Conservation (phyloP, 2,329 filamentous ascomycete species). For the Penicillium oxalicum region DNA sequence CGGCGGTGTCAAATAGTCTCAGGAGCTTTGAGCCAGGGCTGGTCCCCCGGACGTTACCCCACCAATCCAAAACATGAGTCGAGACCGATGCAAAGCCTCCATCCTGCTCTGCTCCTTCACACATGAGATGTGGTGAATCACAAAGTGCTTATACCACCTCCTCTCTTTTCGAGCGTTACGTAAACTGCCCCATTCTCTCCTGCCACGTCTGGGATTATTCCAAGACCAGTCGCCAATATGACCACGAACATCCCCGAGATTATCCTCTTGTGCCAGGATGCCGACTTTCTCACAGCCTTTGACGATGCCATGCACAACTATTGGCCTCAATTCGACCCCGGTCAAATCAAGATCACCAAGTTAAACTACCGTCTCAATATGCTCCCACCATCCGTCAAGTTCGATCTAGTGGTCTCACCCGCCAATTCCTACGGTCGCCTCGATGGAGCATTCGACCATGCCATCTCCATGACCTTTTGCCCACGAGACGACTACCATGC, state of each 20-base stretch:
- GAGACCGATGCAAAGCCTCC: no score
- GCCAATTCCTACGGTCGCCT: slow-evolving; percentile 52
- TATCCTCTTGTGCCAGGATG: slow-evolving; percentile 41
- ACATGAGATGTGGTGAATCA: no score
- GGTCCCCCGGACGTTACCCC: no score
- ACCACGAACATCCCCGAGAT: slow-evolving; percentile 35
- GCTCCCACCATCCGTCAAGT: slow-evolving; percentile 33
- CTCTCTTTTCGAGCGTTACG: no score
- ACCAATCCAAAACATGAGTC: no score
- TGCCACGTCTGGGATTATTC: no score
- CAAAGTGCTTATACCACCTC: no score
- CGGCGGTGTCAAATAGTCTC: no score
- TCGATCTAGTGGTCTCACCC: slow-evolving; percentile 49
- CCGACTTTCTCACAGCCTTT: slow-evolving; percentile 38
- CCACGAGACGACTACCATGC: slow-evolving; percentile 40
- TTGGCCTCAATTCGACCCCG: slow-evolving; percentile 27
- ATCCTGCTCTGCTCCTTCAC: no score
- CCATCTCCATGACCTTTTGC: slow-evolving; percentile 47
- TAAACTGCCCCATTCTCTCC: no score
- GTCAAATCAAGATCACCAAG: slow-evolving; percentile 32
- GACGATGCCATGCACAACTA: slow-evolving; percentile 27
- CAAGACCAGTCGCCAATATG: slow-evolving; percentile 12
- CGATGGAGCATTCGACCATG: slow-evolving; percentile 52
- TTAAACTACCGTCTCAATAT: slow-evolving; percentile 35
- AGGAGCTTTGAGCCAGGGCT: no score